These are phyloP conservation scores for Cladosporium halotolerans DNA, from an alignment of 2,329 filamentous ascomycete genomes.

Conservation along the genomic window DNA sequence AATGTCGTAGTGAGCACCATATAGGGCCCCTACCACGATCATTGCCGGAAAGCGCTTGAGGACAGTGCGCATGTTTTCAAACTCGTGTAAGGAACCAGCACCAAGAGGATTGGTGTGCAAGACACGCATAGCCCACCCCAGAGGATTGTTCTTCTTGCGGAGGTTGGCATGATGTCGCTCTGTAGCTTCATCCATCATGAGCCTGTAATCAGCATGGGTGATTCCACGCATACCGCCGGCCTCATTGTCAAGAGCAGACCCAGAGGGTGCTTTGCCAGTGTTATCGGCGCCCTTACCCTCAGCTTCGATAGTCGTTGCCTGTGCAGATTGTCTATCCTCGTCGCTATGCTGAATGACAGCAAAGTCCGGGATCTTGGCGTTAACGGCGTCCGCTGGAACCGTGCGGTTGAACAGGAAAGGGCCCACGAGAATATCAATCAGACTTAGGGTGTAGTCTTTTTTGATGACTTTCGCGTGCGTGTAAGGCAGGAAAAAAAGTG, in stretches of 20 bases:
- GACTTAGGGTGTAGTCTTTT: neutral
- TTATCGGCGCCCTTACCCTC: slow-evolving; percentile 19
- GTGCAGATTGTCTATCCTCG: slow-evolving; percentile 15
- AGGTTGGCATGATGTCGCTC: slow-evolving; percentile 58
- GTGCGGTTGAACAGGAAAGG: too few relatives aligned
- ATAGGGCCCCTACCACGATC: slow-evolving; percentile 57
- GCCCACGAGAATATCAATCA: too few relatives aligned
- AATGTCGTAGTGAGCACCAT: slow-evolving; percentile 76
- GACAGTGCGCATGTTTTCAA: slow-evolving; percentile 59
- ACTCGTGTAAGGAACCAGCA: slow-evolving; percentile 66
- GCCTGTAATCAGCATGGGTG: slow-evolving; percentile 45
- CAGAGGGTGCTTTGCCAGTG: too few relatives aligned
- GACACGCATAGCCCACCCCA: slow-evolving; percentile 79
- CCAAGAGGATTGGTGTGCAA: slow-evolving; percentile 69
- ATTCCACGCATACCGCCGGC: too few relatives aligned
- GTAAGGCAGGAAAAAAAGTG: slow-evolving; percentile 33
- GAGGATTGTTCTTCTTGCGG: slow-evolving; percentile 54
- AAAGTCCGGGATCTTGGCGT: too few relatives aligned
- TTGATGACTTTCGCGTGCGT: slow-evolving; percentile 25
- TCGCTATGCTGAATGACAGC: neutral
- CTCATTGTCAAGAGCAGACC: too few relatives aligned
- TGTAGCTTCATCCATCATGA: slow-evolving; percentile 53
- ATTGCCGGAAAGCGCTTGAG: slow-evolving; percentile 62
- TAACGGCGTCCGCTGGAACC: too few relatives aligned
- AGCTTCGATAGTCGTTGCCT: slow-evolving; percentile 29